A percentile compares a stretch with the other conserved stretches of the same genome.
Conservation (phyloP, 225 moss, liverwort and hornwort species). For the Straminergon stramineum region DNA sequence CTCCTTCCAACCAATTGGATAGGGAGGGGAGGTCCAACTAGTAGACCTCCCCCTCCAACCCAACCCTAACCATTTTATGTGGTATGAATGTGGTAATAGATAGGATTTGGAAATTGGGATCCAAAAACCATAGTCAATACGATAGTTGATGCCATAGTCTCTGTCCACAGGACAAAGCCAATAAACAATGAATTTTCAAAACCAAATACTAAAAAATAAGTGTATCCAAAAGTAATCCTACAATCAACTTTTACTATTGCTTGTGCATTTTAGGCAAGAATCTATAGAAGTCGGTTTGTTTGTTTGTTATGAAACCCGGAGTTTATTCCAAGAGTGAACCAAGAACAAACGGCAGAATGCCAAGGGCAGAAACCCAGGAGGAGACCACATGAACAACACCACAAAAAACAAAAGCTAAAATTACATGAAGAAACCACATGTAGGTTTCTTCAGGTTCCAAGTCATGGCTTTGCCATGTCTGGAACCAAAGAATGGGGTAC, state of each 20-base stretch:
- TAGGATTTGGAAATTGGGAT: neutral
- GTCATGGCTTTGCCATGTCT: no score
- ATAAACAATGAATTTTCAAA: neutral
- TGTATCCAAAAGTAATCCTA: neutral
- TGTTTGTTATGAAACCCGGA: no score
- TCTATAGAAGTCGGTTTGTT: neutral
- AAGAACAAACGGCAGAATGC: no score
- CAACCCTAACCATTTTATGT: fast-evolving
- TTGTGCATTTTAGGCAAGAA: neutral
- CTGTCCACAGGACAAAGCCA: neutral
- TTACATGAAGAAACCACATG: no score
- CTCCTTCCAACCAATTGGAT: fast-evolving
- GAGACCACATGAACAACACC: no score
- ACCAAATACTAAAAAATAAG: neutral
- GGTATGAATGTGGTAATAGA: fast-evolving
- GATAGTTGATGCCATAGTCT: neutral
- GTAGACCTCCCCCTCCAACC: fast-evolving
- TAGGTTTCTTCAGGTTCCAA: no score
- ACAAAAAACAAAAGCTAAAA: no score
- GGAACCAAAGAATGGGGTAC: no score
- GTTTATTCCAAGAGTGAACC: no score
- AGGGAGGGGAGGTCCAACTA: fast-evolving
- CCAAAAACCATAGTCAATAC: neutral
- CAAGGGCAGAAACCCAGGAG: no score
- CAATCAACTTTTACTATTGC: neutral